Evolutionary conservation across 768 basidiomycete genomes (phyloP), one percentile per base, ranked within the genome.

Genomic region (Leucocoprinus birnbaumii): DNA sequence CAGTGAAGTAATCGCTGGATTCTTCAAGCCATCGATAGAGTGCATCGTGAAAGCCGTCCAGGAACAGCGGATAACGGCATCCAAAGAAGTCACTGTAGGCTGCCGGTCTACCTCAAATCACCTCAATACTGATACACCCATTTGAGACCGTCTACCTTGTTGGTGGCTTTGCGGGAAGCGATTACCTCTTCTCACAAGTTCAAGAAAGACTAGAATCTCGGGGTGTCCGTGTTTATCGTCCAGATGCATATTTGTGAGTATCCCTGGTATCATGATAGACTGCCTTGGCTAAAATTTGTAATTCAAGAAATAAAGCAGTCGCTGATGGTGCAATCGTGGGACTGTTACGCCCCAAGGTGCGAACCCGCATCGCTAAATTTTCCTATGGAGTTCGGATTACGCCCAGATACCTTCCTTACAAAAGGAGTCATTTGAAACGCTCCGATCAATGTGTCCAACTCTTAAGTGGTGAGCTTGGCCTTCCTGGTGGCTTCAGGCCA

Each of bases 141-240:
- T n/a, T n/a, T 26, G 37, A 75, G 75, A 65, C 66, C 16, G 66
- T 74, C 6, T 66, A 74, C 48, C 69, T 83, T 1, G 79, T 81
- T 11, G 80, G 81, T 16, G 81, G 80, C 0, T 83, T 82, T 61
- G 77, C 77, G 13, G 76, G 77, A 0, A 80, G 75, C 58, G 73
- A 78, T 45, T 82, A 75, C 70, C 63, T 83, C 16, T 76, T 71
- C 57, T 54, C 66, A 1, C 63, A 71, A 50, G 67, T 83, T 1
- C 73, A 70, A 51, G 65, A 61, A 51, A 55, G 63, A 10, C 63
- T 83, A 13, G 65, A 63, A 2, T 56, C 65, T 2, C 60, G 67
- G 0, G 71, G 73, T 25, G 58, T 78, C 40, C 65, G 60, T 38
- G 59, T 82, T 8, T 71, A 68, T 53, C 68, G 76, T 13, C 80